These are phyloP conservation scores for Antrodiella citrinella DNA, from an alignment of 768 basidiomycete genomes.

Conservation along the genomic window DNA sequence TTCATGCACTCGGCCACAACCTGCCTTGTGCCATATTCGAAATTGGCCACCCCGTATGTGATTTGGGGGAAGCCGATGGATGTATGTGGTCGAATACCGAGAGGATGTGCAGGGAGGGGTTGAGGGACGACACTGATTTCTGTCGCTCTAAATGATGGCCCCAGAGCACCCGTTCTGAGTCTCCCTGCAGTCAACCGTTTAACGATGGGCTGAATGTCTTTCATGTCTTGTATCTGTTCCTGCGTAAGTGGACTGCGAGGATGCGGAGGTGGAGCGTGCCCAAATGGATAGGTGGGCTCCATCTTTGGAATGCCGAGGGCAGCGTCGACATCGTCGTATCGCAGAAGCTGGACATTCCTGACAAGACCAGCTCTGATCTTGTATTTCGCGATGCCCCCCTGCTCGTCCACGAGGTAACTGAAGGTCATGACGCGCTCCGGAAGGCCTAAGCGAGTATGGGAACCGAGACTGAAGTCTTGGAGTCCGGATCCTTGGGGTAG, in stretches of 20 bases:
- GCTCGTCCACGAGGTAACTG: conserved; percentile 56
- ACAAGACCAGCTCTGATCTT: conserved; percentile 66
- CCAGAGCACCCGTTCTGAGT: conserved; percentile 18
- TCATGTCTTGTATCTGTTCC: conserved; percentile 19
- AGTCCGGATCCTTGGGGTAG: conserved; percentile 55
- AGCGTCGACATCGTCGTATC: conserved; percentile 63
- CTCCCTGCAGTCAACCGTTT: conserved; percentile 6
- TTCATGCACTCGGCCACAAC: conserved; percentile 82
- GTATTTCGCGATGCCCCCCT: conserved; percentile 63
- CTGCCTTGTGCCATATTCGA: conserved; percentile 36
- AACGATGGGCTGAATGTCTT: conserved; percentile 22
- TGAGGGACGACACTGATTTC: conserved; percentile 19
- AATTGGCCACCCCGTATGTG: conserved; percentile 33
- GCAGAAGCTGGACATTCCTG: conserved; percentile 52
- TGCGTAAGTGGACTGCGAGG: conserved; percentile 1
- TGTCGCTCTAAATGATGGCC: conserved; percentile 16
- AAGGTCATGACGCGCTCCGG: conserved; percentile 68
- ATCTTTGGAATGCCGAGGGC: conserved; percentile 26
- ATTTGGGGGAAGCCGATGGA: conserved; percentile 44
- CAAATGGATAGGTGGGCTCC: conserved; percentile 35
- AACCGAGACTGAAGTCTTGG: conserved; percentile 43
- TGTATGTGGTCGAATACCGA: not conserved
- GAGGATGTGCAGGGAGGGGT: conserved; percentile 19
- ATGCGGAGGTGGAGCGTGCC: conserved; percentile 14
- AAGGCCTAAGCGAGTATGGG: conserved; percentile 19